Evolutionary conservation across 2,329 filamentous ascomycete species (phyloP), one percentile per base, ranked within the genome.

Genomic region (Bipolaris sorokiniana): DNA sequence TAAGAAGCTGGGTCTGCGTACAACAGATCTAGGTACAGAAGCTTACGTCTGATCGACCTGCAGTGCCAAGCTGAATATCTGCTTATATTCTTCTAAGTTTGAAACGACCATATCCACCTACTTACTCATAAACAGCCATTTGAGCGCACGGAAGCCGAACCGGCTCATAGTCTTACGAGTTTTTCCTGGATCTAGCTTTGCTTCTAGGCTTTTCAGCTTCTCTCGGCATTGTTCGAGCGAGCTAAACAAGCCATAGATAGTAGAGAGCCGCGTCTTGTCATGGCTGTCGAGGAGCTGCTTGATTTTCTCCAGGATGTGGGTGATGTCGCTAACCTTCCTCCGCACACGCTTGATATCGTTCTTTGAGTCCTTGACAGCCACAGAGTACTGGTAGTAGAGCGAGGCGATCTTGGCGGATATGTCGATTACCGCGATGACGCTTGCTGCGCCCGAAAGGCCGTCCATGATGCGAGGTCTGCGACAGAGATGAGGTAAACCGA

Each of bases 101-200:
- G 26, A 42, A 54, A 68, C 48, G 3, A 64, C 61, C 48, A 47
- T 63, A 10, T 76, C 68, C 38, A 78, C 67, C 46, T 79, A 66
- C 38, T 74, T 71, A 40, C 69, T 77, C 28, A 69, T 64, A 42
- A 79, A 74, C 3, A 76, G 77, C 77, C 76, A 80, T 63, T 74
- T 79, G 11, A 79, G 64, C 42, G 74, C 69, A 54, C 72, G 70
- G 11, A 76, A 23, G 28, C 76, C 69, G 45, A 73, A 48, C 16
- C 62, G 62, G 31, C 62, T 69, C 70, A 77, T 77, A 0, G 57
- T 46, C 52, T 73, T 75, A 6, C 68, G 59, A 34, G 22, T 45
- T 22, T 57, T 50, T 16, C 65, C 51, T 11, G 56, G 62, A 16
- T 67, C 52, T 20, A 67, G 52, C 16, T 58, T 41, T 3, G 15